phyloP scores from a whole-genome alignment of 148 eudicot genomes.

The Rhododendron ferrugineum region DNA sequence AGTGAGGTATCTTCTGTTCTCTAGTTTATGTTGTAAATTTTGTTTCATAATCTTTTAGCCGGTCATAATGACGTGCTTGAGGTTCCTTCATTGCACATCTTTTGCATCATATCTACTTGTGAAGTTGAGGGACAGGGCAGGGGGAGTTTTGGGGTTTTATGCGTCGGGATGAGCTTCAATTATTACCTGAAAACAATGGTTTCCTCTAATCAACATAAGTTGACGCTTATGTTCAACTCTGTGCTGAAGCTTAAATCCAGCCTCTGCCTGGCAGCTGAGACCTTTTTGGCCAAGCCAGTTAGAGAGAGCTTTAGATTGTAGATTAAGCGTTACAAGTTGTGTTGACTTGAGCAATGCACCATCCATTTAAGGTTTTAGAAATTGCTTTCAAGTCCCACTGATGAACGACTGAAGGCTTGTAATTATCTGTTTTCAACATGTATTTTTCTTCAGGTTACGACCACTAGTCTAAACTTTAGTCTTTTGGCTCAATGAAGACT shows the following conservation, averaged over 20 bases:
- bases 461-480: not conserved
- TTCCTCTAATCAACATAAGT: not conserved
- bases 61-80: not conserved
- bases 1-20: slow-evolving; percentile 21
- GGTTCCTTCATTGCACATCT: not conserved
- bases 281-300: not conserved
- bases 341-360: not conserved
- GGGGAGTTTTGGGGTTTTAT: not conserved
- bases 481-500: not conserved
- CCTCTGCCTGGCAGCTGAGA: not conserved
- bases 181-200: not conserved
- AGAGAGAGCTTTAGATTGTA: not conserved
- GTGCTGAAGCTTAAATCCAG: not conserved
- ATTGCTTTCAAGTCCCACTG: not conserved
- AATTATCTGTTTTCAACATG: not conserved
- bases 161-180: not conserved
- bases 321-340: not conserved
- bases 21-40: not conserved
- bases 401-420: not conserved
- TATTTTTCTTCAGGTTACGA: not conserved
- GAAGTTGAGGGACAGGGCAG: not conserved
- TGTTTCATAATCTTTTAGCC: not conserved
- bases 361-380: not conserved
- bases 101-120: not conserved
- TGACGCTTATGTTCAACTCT: not conserved